These are phyloP conservation scores for Pseudocercospora fijiensis DNA, from an alignment of 2,329 filamentous ascomycete species.

Conservation along the genomic window DNA sequence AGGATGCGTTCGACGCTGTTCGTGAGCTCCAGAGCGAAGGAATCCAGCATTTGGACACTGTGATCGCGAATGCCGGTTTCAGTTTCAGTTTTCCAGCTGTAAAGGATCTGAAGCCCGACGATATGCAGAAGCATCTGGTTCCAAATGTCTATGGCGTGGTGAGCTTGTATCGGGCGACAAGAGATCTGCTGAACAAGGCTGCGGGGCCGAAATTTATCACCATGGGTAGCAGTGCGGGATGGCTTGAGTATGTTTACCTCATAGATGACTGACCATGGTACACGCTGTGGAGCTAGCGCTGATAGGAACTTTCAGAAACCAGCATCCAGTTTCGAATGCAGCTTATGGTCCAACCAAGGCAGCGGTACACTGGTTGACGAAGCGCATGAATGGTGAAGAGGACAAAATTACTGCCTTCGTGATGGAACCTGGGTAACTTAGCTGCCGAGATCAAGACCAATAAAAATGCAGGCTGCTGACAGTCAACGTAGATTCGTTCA, in stretches of 20 bases:
- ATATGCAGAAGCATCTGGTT: slow-evolving; percentile 36
- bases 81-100: slow-evolving; percentile 19
- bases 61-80: slow-evolving; percentile 29
- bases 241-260: neutral
- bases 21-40: slow-evolving; percentile 39
- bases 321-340: slow-evolving; percentile 33
- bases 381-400: slow-evolving; percentile 43
- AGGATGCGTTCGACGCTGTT: slow-evolving; percentile 56
- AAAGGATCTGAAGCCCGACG: slow-evolving; percentile 29
- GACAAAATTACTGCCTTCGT: slow-evolving; percentile 24
- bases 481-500: slow-evolving; percentile 38
- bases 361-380: slow-evolving; percentile 40
- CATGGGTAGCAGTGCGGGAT: slow-evolving; percentile 31
- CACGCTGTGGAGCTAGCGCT: neutral
- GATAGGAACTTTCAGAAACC: neutral
- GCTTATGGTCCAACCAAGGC: slow-evolving; percentile 51
- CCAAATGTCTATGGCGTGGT: slow-evolving; percentile 43
- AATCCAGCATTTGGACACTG: slow-evolving; percentile 31
- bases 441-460: neutral
- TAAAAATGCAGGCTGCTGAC: no score
- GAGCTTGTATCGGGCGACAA: slow-evolving; percentile 48
- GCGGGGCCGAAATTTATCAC: slow-evolving; percentile 42
- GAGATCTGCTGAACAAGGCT: slow-evolving; percentile 39
- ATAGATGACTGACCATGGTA: neutral
- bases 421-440: slow-evolving; percentile 33